Conservation (phyloP, 164 flowering plant species). For the Kingdonia uniflora region DNA sequence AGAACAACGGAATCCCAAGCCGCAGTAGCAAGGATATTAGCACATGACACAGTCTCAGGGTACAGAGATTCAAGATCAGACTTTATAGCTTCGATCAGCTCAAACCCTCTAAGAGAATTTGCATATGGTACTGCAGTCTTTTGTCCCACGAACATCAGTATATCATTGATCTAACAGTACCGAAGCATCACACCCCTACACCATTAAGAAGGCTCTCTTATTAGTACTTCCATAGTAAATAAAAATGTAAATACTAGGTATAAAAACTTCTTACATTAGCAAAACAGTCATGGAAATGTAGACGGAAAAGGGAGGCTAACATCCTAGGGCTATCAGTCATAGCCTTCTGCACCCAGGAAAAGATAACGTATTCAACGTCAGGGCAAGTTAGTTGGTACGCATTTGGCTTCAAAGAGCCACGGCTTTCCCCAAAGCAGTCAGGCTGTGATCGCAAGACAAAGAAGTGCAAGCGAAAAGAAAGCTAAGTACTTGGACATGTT, state of each 20-base stretch:
- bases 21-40: conserved; percentile 63
- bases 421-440: conserved; percentile 23
- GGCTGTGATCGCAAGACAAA: neutral
- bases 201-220: neutral
- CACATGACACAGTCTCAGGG: conserved; percentile 72
- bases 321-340: conserved; percentile 49
- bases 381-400: conserved; percentile 44
- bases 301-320: conserved; percentile 76
- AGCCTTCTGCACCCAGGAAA: conserved; percentile 39
- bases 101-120: conserved; percentile 70
- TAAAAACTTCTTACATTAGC: conserved; percentile 24
- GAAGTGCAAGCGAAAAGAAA: too few species aligned
- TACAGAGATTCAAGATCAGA: conserved; percentile 46
- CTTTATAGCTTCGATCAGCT: conserved; percentile 64
- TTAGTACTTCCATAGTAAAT: neutral
- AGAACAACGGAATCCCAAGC: conserved; percentile 75
- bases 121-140: conserved; percentile 62
- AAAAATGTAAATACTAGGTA: neutral
- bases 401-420: conserved; percentile 12
- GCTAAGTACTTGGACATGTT: too few species aligned
- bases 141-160: conserved; percentile 37
- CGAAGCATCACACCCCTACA: conserved; percentile 84
- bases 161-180: conserved; percentile 68
- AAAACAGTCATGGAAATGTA: conserved; percentile 81
- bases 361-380: conserved; percentile 49